Evolutionary conservation across 345 rosid genomes (phyloP).

Genomic region (Erysimum cheiranthoides): DNA sequence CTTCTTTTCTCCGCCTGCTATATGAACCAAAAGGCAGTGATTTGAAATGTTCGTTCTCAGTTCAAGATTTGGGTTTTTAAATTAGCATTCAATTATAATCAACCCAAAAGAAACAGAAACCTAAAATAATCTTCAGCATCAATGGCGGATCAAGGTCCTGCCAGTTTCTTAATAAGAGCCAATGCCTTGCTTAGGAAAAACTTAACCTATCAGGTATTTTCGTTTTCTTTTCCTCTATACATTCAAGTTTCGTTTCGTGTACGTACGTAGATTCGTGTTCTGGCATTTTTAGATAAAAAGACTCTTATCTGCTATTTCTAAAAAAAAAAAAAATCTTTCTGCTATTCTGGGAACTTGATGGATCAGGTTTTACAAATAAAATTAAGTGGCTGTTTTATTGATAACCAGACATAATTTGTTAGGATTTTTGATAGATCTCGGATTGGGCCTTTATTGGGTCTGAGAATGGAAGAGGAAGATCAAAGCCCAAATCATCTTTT

Average conservation of each 20-base stretch:
- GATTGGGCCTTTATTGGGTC: too few species aligned
- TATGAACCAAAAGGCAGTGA: neutral
- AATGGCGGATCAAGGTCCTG: constrained; percentile 63
- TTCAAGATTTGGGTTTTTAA: neutral
- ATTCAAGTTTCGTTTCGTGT: constrained; percentile 23
- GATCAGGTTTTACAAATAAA: neutral
- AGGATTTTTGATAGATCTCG: too few species aligned
- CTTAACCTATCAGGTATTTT: constrained; percentile 75
- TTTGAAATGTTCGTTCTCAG: neutral
- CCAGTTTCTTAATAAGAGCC: constrained; percentile 75
- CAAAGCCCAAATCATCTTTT: too few species aligned
- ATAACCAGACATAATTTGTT: too few species aligned
- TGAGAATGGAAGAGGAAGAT: too few species aligned
- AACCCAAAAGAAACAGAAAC: neutral
- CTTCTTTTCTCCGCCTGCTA: constrained; percentile 1
- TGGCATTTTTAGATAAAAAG: neutral
- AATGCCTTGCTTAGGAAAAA: constrained; percentile 88
- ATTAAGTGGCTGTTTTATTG: neutral
- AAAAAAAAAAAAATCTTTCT: neutral
- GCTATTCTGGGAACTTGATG: neutral
- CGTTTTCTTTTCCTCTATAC: neutral
- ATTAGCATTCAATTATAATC: neutral
- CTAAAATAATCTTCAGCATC: neutral
- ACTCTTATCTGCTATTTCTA: too few species aligned
- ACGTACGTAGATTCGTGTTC: neutral